Percentiles rank a stretch among this genome's conserved stretches.
phyloP scores from a whole-genome alignment of 192 early-diverging fungal genomes.

The Backusella parvicylindrica region DNA sequence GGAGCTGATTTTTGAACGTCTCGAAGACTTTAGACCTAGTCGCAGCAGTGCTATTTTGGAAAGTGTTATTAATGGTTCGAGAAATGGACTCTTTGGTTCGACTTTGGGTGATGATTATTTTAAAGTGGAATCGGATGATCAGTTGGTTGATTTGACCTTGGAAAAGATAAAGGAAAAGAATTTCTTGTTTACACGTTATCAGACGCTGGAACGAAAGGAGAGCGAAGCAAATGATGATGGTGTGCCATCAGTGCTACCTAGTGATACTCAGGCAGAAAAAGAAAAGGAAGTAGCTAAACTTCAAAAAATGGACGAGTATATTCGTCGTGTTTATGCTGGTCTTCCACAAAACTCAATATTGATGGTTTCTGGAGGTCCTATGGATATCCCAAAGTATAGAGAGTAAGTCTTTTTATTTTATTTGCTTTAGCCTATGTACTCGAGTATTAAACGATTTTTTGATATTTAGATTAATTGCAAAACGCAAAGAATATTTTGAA shows the following conservation, averaged over 20 bases:
- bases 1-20: slow-evolving; percentile 39
- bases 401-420: too few relatives aligned
- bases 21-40: slow-evolving; percentile 17
- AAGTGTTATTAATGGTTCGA: slow-evolving; percentile 11
- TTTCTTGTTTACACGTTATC: slow-evolving; percentile 6
- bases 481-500: slow-evolving; percentile 31
- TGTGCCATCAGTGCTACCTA: slow-evolving; percentile 18
- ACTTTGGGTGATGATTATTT: slow-evolving; percentile 22
- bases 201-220: neutral
- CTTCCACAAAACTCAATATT: slow-evolving; percentile 36
- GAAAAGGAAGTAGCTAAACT: slow-evolving; percentile 24
- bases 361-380: slow-evolving; percentile 39
- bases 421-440: too few relatives aligned
- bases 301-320: slow-evolving; percentile 31
- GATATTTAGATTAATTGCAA: slow-evolving; percentile 16
- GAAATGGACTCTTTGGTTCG: slow-evolving; percentile 22
- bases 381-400: slow-evolving; percentile 32
- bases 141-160: slow-evolving; percentile 26
- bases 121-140: slow-evolving; percentile 20
- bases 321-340: slow-evolving; percentile 26
- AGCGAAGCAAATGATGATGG: neutral
- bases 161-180: slow-evolving; percentile 25
- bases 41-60: slow-evolving; percentile 26
- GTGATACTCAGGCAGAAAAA: neutral
- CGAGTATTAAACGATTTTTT: too few relatives aligned